Evolutionary conservation across 1,284 basidiomycete species (phyloP).

Genomic region (Moesziomyces antarcticus): DNA sequence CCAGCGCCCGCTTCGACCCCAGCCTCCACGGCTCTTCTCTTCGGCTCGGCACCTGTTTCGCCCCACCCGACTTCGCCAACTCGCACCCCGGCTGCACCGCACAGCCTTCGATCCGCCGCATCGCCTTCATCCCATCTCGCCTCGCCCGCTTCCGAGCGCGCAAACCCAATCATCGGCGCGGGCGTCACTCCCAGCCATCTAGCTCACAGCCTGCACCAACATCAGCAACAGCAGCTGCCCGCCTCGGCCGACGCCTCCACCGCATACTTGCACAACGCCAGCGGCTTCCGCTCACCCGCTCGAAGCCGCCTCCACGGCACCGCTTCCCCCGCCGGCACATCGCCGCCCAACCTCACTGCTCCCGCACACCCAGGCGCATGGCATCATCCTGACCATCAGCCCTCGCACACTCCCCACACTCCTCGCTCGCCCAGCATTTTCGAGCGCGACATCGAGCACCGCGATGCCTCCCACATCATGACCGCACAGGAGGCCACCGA

Average conservation of each 20-base stretch:
- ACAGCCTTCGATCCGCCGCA: conserved; percentile 20
- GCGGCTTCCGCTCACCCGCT: conserved; percentile 31
- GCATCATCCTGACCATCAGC: conserved; percentile 15
- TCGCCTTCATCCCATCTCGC: conserved; percentile 16
- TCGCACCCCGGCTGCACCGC: conserved; percentile 24
- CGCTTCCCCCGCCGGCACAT: conserved; percentile 33
- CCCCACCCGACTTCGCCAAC: conserved; percentile 35
- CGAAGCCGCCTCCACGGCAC: conserved; percentile 29
- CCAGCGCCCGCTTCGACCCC: conserved; percentile 12
- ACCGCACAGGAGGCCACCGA: conserved; percentile 64
- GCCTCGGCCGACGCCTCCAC: conserved; percentile 9
- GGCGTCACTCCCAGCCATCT: conserved; percentile 23
- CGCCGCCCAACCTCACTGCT: conserved; percentile 9
- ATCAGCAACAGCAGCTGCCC: conserved; percentile 12
- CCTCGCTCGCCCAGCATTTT: conserved; percentile 56
- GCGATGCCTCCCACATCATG: conserved; percentile 56
- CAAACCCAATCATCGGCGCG: conserved; percentile 22
- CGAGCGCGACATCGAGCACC: conserved; percentile 64
- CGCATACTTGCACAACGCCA: conserved; percentile 6
- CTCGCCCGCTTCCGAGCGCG: conserved; percentile 30
- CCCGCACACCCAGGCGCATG: conserved; percentile 3
- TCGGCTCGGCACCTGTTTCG: conserved; percentile 32
- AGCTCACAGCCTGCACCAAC: conserved; percentile 29
- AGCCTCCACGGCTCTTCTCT: conserved; percentile 9
- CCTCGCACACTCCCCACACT: conserved; percentile 15